These are phyloP conservation scores for Schizochytrium sp. DNA, from an alignment of 108 stramenopile genomes.

Conservation along the genomic window DNA sequence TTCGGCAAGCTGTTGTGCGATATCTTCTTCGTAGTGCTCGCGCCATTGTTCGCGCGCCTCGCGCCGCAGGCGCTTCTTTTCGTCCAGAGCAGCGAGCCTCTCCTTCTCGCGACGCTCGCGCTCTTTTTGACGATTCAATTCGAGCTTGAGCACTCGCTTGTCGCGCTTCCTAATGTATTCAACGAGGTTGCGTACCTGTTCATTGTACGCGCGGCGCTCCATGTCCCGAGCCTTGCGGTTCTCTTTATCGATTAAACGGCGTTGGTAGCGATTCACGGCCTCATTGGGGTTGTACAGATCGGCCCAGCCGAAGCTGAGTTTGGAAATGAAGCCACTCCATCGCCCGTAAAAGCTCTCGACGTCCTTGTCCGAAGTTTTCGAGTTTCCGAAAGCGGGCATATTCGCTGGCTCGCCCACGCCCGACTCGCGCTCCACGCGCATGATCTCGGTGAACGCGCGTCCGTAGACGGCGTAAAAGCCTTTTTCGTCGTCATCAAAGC, in stretches of 20 bases:
- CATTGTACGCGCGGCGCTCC: constrained; percentile 21
- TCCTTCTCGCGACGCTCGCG: not conserved
- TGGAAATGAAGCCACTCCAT: not conserved
- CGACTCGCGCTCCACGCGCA: not conserved
- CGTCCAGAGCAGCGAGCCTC: not conserved
- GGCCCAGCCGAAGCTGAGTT: constrained; percentile 27
- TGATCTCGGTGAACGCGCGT: constrained; percentile 11
- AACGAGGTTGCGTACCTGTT: constrained; percentile 14
- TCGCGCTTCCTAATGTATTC: constrained; percentile 27
- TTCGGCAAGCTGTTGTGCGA: constrained; percentile 8
- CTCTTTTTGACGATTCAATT: not conserved
- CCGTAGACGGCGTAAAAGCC: constrained; percentile 31
- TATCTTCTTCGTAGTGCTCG: constrained; percentile 18
- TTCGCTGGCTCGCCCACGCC: not conserved
- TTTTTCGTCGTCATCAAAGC: constrained; percentile 24
- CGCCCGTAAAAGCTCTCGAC: constrained; percentile 21
- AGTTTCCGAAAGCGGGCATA: not conserved
- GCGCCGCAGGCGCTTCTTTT: not conserved
- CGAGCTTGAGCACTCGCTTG: not conserved
- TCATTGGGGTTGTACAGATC: constrained; percentile 28
- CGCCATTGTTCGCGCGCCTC: not conserved
- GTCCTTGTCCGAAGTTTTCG: not conserved
- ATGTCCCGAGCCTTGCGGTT: constrained; percentile 19
- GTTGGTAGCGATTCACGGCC: constrained; percentile 25
- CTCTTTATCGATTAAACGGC: constrained; percentile 29